phyloP scores from a whole-genome alignment of 192 early-diverging fungal species.

The Chytriomyces hyalinus region DNA sequence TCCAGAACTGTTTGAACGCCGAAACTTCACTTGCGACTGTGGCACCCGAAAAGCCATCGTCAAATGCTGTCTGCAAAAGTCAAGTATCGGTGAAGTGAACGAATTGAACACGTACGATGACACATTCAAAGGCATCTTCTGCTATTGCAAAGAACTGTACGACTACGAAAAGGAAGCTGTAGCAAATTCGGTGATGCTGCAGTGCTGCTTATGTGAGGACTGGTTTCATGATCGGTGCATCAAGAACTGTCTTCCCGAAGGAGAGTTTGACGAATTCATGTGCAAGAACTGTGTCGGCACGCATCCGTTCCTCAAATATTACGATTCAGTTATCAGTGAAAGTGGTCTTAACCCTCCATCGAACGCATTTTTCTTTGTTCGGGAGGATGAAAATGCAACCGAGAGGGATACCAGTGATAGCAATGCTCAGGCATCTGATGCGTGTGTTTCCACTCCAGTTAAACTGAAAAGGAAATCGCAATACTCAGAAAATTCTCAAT shows the following conservation, averaged over 20 bases:
- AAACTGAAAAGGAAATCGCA: not conserved
- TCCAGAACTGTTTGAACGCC: constrained; percentile 76
- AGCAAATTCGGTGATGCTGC: constrained; percentile 79
- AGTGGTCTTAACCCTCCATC: not conserved
- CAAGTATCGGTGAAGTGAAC: constrained; percentile 54
- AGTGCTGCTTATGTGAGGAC: constrained; percentile 88
- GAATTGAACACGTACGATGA: constrained; percentile 79
- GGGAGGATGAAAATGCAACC: constrained; percentile 10
- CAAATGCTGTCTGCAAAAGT: constrained; percentile 31
- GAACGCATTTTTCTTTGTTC: constrained; percentile 12
- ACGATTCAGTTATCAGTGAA: not conserved
- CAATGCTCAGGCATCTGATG: not conserved
- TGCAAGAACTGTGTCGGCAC: constrained; percentile 66
- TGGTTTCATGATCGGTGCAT: constrained; percentile 63
- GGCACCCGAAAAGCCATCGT: constrained; percentile 54
- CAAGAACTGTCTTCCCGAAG: constrained; percentile 50
- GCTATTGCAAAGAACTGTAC: constrained; percentile 82
- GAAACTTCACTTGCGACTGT: constrained; percentile 87
- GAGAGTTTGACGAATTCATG: constrained; percentile 69
- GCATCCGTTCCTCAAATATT: constrained; percentile 32
- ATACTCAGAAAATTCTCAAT: no score
- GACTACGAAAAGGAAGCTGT: constrained; percentile 54
- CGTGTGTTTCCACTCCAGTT: not conserved
- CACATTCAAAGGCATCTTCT: constrained; percentile 84
- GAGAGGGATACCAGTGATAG: not conserved